Evolutionary conservation across 2,329 filamentous ascomycete genomes (phyloP), one percentile per base, ranked within the genome.

Genomic region (Trichoderma hamatum): DNA sequence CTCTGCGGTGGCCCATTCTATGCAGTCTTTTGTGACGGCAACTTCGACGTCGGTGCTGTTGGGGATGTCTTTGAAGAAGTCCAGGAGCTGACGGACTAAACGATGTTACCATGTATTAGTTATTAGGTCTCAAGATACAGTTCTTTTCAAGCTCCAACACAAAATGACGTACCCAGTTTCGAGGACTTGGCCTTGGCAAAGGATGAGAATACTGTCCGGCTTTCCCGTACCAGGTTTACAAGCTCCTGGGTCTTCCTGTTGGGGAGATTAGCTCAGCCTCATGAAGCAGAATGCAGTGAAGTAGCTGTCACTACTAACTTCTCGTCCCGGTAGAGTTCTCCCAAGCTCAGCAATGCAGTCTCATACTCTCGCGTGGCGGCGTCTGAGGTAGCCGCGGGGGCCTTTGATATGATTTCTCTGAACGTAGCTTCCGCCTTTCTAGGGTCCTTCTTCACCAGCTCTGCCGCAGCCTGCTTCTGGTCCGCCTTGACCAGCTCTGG

Each of bases 141-240:
- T 30, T 19, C 28, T 49, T 54, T 13, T 19, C 7, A n/a, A n/a
- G 21, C 52, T n/a, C 3, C 1, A 43, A 16, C 36, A 58, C 36
- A 13, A 39, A 49, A 7, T 43, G 55, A 72, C 90, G 73, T 89
- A 98, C 96, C 93, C 72, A 99, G 86, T 84, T 99, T 99, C 68
- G 96, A 93, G 36, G 96, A 98, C 88, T 99, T 99, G 72, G 96
- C 96, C 86, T 98, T 97, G 73, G 96, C 96, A 81, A 99, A 98
- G 72, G 93, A 96, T 69, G 95, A 97, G 73, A 99, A 89, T 55
- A 96, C 92, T 73, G 92, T 92, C 78, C 95, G 89, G 81, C 94
- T 97, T 80, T 93, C 92, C 78, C 91, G 94, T 76, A 99, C 91
- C 73, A 99, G 87, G 76, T 94, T 90, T 72, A 96, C 93, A 70